A percentile compares a stretch with the other conserved stretches of the same genome.
Evolutionary conservation across 2,329 filamentous ascomycete species (phyloP).

Genomic region (Paracoccidioides lutzii): DNA sequence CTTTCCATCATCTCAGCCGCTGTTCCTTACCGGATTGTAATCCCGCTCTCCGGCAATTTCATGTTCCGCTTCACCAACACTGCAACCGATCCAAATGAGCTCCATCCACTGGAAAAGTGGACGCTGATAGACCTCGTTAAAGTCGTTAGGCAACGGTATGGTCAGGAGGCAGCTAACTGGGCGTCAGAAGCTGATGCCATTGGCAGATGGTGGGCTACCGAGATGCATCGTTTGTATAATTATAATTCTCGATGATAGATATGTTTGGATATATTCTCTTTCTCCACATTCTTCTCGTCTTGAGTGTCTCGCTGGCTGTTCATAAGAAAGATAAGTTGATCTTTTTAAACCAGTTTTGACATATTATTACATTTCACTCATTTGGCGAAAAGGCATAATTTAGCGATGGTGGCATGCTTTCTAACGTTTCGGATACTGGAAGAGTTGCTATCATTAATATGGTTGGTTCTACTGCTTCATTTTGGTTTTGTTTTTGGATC

Average conservation of each 20-base stretch:
- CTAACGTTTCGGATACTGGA: neutral
- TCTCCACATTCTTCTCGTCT: neutral
- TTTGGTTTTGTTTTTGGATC: neutral
- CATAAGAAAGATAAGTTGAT: neutral
- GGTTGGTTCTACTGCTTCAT: neutral
- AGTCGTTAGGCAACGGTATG: conserved; percentile 16
- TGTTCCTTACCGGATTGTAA: conserved; percentile 59
- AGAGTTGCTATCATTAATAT: neutral
- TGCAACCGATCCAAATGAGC: conserved; percentile 23
- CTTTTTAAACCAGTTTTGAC: neutral
- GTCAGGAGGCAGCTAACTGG: conserved; percentile 26
- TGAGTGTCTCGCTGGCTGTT: no score
- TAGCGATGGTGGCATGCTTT: neutral
- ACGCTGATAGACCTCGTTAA: conserved; percentile 17
- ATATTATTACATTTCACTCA: neutral
- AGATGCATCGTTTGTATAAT: conserved; percentile 16
- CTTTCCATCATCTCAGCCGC: conserved; percentile 61
- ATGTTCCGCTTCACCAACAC: conserved; percentile 25
- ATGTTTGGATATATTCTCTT: neutral
- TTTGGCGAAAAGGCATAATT: neutral
- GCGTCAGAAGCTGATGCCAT: conserved; percentile 25
- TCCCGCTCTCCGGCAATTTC: conserved; percentile 70
- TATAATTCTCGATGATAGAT: conserved; percentile 1
- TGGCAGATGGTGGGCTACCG: conserved; percentile 28
- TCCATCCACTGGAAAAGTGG: conserved; percentile 22